Conservation (phyloP, 331 rosid species). For the Malus hybrid region DNA sequence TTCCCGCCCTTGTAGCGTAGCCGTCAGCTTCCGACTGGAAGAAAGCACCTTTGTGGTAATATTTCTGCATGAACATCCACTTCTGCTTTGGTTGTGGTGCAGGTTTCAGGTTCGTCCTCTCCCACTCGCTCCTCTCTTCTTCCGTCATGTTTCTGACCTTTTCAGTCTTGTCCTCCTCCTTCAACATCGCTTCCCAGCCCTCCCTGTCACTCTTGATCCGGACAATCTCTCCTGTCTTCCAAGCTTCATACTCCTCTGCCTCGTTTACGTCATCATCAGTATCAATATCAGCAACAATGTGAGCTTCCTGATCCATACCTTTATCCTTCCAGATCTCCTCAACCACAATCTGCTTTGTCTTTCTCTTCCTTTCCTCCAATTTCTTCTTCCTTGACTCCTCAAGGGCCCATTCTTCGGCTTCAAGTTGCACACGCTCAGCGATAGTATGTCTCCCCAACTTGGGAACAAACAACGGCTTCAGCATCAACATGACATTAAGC, state of each 20-base stretch:
- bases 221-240: slow-evolving; percentile 66
- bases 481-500: slow-evolving; percentile 70
- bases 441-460: slow-evolving; percentile 86
- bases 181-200: slow-evolving; percentile 65
- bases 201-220: slow-evolving; percentile 23
- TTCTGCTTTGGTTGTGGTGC: slow-evolving; percentile 57
- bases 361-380: slow-evolving; percentile 73
- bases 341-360: slow-evolving; percentile 81
- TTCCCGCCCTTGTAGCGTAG: slow-evolving; percentile 38
- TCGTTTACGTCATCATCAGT: slow-evolving; percentile 88
- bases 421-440: slow-evolving; percentile 86
- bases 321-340: slow-evolving; percentile 94
- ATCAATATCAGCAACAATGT: slow-evolving; percentile 68
- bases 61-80: slow-evolving; percentile 97
- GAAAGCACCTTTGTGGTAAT: slow-evolving; percentile 94
- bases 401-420: slow-evolving; percentile 74
- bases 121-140: slow-evolving; percentile 99
- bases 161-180: slow-evolving; percentile 84
- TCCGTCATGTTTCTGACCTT: slow-evolving; percentile 90
- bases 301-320: slow-evolving; percentile 76
- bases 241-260: slow-evolving; percentile 95
- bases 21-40: slow-evolving; percentile 66
- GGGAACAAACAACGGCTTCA: slow-evolving; percentile 93
- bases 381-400: slow-evolving; percentile 71
- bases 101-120: slow-evolving; percentile 80